Evolutionary conservation across 257 asterid genomes (phyloP).

Genomic region (Jaltomata sinuosa): DNA sequence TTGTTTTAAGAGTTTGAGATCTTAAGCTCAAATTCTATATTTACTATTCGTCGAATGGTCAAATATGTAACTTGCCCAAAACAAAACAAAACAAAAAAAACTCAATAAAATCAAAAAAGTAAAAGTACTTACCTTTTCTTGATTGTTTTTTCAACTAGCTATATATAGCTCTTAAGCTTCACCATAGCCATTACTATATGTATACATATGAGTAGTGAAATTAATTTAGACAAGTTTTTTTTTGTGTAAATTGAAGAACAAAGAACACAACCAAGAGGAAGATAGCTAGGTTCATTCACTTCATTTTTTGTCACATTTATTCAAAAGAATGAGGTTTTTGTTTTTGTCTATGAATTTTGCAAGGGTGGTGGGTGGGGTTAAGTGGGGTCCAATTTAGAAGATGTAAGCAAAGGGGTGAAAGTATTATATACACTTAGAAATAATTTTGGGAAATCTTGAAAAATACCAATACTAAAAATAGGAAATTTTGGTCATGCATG

Average conservation of each 20-base stretch:
- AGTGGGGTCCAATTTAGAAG: not conserved
- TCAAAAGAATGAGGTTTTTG: not conserved
- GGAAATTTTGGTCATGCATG: not conserved
- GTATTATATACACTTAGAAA: not conserved
- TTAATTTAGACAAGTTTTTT: not conserved
- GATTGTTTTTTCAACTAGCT: not conserved
- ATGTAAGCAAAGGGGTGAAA: not conserved
- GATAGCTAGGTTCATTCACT: not conserved
- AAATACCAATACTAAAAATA: not conserved
- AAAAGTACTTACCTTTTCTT: not conserved
- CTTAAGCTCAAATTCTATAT: no score
- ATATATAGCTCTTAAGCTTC: not conserved
- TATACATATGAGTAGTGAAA: not conserved
- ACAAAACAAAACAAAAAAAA: not conserved
- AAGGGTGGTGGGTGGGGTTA: not conserved
- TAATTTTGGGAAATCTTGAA: not conserved
- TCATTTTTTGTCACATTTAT: not conserved
- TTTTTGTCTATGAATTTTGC: not conserved
- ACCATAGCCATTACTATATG: not conserved
- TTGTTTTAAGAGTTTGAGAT: no score
- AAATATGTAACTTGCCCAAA: no score
- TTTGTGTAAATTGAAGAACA: not conserved
- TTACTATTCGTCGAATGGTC: no score
- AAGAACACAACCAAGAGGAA: not conserved
- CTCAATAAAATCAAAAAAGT: not conserved